Conservation (phyloP, 2,329 filamentous ascomycete species). For the Sclerotinia glacialis region DNA sequence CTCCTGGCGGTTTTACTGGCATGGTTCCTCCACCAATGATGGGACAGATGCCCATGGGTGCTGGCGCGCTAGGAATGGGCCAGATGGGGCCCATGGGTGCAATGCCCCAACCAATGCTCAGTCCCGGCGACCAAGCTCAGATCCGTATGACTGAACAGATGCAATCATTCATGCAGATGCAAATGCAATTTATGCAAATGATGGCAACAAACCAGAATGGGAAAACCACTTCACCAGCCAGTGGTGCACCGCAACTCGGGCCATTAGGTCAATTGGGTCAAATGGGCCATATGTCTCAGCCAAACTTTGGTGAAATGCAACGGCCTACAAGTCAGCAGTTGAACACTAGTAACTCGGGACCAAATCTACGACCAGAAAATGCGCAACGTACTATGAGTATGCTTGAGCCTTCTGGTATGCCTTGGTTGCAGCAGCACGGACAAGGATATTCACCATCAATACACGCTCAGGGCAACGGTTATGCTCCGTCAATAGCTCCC, state of each 20-base stretch:
- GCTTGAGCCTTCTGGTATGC: constrained; percentile 61
- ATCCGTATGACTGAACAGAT: constrained; percentile 80
- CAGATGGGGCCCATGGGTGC: constrained; percentile 37
- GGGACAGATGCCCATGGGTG: constrained; percentile 29
- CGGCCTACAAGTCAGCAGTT: constrained; percentile 29
- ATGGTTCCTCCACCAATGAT: constrained; percentile 30
- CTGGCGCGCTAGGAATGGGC: constrained; percentile 35
- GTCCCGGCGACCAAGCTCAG: constrained; percentile 68
- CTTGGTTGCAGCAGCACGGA: constrained; percentile 50
- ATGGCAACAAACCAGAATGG: constrained; percentile 48
- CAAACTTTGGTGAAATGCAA: constrained; percentile 30
- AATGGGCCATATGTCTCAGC: constrained; percentile 31
- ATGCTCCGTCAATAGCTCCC: constrained; percentile 88
- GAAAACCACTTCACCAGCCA: background rate
- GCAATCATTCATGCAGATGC: constrained; percentile 87
- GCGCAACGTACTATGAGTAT: constrained; percentile 72
- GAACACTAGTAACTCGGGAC: constrained; percentile 13
- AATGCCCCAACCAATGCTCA: constrained; percentile 39
- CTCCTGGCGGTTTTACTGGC: constrained; percentile 36
- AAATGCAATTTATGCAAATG: constrained; percentile 93
- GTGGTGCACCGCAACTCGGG: constrained; percentile 26
- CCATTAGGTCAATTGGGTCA: constrained; percentile 20
- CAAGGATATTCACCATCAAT: constrained; percentile 49
- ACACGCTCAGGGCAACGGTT: constrained; percentile 52
- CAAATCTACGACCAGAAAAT: constrained; percentile 29